These are phyloP conservation scores for Fimicolochytrium jonesii DNA, from an alignment of 192 early-diverging fungal genomes.

Conservation along the genomic window DNA sequence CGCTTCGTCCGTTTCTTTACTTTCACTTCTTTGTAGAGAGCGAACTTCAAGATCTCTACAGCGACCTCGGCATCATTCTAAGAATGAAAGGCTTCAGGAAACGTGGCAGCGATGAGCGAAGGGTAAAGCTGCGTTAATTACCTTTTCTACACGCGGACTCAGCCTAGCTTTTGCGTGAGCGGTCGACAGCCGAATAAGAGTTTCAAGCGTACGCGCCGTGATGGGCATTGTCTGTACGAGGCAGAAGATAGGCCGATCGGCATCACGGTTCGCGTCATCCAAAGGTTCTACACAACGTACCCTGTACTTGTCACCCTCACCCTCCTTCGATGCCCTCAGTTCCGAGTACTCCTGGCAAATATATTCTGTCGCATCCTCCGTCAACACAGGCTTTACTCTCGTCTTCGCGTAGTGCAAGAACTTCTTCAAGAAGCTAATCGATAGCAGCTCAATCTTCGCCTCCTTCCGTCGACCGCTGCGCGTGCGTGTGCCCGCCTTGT, in stretches of 20 bases:
- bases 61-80: conserved; percentile 80
- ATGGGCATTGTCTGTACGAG: conserved; percentile 79
- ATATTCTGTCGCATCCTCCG: conserved; percentile 74
- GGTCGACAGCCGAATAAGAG: conserved; percentile 92
- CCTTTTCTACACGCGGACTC: conserved; percentile 70
- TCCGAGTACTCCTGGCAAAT: conserved; percentile 78
- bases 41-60: conserved; percentile 77
- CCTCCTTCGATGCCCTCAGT: conserved; percentile 72
- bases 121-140: not conserved
- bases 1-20: conserved; percentile 36
- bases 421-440: conserved; percentile 87
- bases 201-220: conserved; percentile 97
- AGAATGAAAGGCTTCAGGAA: too few relatives aligned
- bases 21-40: conserved; percentile 85
- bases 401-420: conserved; percentile 92
- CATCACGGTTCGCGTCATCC: too few relatives aligned
- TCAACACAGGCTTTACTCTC: conserved; percentile 78
- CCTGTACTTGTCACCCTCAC: conserved; percentile 63
- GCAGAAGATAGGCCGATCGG: too few relatives aligned
- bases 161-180: conserved; percentile 94
- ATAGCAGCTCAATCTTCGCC: conserved; percentile 57
- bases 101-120: not conserved
- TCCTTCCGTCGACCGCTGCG: conserved; percentile 25
- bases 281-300: too few relatives aligned
- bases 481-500: conserved; percentile 3